Evolutionary conservation across 352 stramenopile genomes (phyloP), one percentile per base, ranked within the genome.

Genomic region (Plasmopara viticola): DNA sequence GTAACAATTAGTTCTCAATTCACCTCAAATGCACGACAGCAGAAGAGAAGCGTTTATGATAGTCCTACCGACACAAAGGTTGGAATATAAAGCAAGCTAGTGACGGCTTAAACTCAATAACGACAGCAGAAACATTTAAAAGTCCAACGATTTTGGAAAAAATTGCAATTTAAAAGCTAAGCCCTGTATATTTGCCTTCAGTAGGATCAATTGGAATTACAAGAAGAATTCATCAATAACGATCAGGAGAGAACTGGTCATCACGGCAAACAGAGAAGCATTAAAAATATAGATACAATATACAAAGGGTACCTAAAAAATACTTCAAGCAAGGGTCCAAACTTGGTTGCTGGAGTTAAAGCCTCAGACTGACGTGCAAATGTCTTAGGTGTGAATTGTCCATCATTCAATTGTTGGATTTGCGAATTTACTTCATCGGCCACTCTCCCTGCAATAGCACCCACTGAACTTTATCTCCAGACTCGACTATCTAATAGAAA

Each of bases 331-430:
- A 71, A 53, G 56, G 37, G 29, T 43, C 37, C 29, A 20, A 25
- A 25, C 1, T 3, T 3, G 20, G 20, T 1, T 25, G 20, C 20
- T 25, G 20, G 20, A 38, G 9, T 14, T 9, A 4, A 5, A 66
- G 77, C 70, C 81, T 92, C 81, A 83, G 78, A 92, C 81, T 92
- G 81, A 92, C 81, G 81, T 92, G 78, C 81, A 92, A 92, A 92
- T 90, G 70, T 75, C 68, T 73, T 56, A 77, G 60, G 69, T 56
- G 69, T 62, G 67, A 40, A 59, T 84, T 25, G 45, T 84, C 73
- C 70, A 79, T 64, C 73, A 84, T 84, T 50, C 65, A 63, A 72
- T 78, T 58, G 66, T 66, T 75, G 66, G 70, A 45, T 42, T 64
- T 68, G 73, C 73, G 77, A 66, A 39, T 61, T 81, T 70, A 37